phyloP scores from a whole-genome alignment of 177 flowering plant species.

The Tripterygium wilfordii region DNA sequence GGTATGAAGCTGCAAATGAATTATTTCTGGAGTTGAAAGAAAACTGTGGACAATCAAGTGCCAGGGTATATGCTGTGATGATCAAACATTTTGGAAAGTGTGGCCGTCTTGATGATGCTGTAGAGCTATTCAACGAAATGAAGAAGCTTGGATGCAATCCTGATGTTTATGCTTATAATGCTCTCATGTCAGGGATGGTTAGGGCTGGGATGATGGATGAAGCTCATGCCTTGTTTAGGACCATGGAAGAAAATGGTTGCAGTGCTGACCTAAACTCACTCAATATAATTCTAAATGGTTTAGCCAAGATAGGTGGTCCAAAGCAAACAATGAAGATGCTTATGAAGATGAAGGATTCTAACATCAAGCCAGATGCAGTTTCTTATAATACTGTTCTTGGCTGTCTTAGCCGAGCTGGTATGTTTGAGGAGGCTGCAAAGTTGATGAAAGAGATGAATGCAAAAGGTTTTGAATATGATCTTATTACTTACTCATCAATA shows the following conservation, averaged over 20 bases:
- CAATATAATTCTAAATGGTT: conserved; percentile 82
- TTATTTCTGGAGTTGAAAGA: conserved; percentile 85
- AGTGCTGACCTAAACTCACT: conserved; percentile 78
- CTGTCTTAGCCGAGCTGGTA: conserved; percentile 85
- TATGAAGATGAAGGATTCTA: conserved; percentile 59
- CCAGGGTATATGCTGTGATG: conserved; percentile 94
- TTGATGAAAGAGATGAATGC: conserved; percentile 81
- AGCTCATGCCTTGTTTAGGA: conserved; percentile 65
- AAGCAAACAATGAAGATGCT: conserved; percentile 72
- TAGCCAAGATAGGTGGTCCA: conserved; percentile 74
- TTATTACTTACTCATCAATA: conserved; percentile 81
- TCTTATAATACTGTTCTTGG: conserved; percentile 89
- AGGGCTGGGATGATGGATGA: conserved; percentile 79
- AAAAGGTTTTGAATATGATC: conserved; percentile 77
- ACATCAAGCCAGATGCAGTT: conserved; percentile 77
- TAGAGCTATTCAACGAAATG: conserved; percentile 88
- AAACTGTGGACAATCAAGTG: conserved; percentile 73
- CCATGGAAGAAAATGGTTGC: conserved; percentile 82
- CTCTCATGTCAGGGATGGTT: conserved; percentile 94
- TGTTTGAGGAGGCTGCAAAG: conserved; percentile 91
- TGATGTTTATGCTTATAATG: conserved; percentile 84
- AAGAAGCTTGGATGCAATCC: conserved; percentile 66
- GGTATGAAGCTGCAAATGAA: conserved; percentile 90
- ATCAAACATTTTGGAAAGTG: conserved; percentile 88
- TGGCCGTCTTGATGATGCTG: conserved; percentile 70